Percentiles rank a stretch among this genome's conserved stretches.
Conservation (phyloP, 1,139 yeast genomes). For the Debaryomyces fabryi region DNA sequence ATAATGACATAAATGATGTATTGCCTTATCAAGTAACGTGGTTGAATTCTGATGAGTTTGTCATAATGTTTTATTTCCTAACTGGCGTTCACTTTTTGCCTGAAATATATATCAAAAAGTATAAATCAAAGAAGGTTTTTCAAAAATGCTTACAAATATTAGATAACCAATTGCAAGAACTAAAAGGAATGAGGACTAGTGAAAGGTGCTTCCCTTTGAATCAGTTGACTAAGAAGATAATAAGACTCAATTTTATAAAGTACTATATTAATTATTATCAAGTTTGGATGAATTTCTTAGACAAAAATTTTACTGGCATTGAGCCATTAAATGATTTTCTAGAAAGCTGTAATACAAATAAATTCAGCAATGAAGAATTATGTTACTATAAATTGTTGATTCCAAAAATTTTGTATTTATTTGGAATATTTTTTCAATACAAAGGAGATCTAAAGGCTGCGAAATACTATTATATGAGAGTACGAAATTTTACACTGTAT, state of each 20-base stretch:
- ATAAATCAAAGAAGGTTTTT: slow-evolving; percentile 37
- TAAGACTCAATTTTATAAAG: slow-evolving; percentile 28
- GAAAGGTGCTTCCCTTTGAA: slow-evolving; percentile 19
- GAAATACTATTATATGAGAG: slow-evolving; percentile 39
- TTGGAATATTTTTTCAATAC: slow-evolving; percentile 41
- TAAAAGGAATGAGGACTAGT: slow-evolving; percentile 15
- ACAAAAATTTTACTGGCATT: slow-evolving; percentile 29
- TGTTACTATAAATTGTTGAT: slow-evolving; percentile 32
- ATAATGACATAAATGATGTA: background rate
- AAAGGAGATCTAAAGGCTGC: slow-evolving; percentile 39
- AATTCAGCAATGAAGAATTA: slow-evolving; percentile 36
- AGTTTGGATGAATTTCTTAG: slow-evolving; percentile 34
- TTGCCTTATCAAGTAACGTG: slow-evolving; percentile 29
- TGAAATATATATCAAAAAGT: slow-evolving; percentile 35
- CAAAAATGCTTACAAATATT: slow-evolving; percentile 36
- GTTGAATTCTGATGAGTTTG: slow-evolving; percentile 47
- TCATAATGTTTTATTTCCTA: slow-evolving; percentile 40
- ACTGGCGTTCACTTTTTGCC: slow-evolving; percentile 40
- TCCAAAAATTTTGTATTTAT: slow-evolving; percentile 38
- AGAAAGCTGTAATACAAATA: slow-evolving; percentile 30
- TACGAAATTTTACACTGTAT: slow-evolving; percentile 20
- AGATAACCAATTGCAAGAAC: slow-evolving; percentile 27
- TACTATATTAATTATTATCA: slow-evolving; percentile 34
- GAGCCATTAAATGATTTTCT: slow-evolving; percentile 35
- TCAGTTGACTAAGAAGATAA: slow-evolving; percentile 21